These are phyloP conservation scores for Solanum infundibuliforme DNA, from an alignment of 257 asterid genomes.

Conservation along the genomic window DNA sequence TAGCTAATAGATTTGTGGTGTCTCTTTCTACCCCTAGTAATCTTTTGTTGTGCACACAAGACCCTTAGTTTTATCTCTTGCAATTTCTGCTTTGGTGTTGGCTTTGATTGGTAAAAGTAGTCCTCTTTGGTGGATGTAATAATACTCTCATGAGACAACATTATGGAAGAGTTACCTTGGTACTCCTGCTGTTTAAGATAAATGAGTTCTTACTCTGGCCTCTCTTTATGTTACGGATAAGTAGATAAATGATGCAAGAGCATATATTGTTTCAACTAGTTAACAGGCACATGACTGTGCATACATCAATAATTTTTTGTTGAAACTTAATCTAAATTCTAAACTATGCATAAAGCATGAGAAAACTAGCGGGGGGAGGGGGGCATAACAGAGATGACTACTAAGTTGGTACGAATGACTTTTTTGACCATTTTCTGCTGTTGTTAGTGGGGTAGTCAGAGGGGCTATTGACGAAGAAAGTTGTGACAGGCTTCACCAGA, in stretches of 20 bases:
- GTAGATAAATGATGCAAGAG: background rate
- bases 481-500: background rate
- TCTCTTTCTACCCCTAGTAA: background rate
- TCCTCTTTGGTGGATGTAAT: background rate
- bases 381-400: background rate
- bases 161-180: background rate
- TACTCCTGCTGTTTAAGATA: background rate
- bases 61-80: background rate
- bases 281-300: background rate
- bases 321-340: background rate
- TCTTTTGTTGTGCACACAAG: background rate
- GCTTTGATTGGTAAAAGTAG: background rate
- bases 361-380: background rate
- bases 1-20: slow-evolving; percentile 4
- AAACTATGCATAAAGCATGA: background rate
- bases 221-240: background rate
- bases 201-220: background rate
- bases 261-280: background rate
- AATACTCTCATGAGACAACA: background rate
- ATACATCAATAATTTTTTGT: background rate
- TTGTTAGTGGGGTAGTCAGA: background rate
- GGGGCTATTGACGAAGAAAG: background rate
- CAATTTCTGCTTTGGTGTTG: background rate
- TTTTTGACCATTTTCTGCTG: background rate
- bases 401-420: background rate